Base-by-base conservation (phyloP, 1,284 basidiomycete species). In the Leccinum pachyderme region DNA sequence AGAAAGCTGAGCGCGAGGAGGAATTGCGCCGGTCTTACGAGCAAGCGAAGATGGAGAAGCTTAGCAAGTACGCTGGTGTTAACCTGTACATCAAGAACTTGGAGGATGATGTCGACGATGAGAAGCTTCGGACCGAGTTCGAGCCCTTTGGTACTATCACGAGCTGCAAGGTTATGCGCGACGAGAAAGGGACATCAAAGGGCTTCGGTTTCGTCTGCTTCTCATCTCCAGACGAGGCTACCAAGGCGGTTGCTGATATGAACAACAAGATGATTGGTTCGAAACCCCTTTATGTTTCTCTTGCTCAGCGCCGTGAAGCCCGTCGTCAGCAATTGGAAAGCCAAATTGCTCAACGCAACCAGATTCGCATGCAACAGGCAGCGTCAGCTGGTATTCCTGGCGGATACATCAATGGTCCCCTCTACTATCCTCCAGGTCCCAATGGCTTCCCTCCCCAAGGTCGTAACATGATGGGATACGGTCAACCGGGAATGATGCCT, bases 251-350 rank as follows among this genome's bases (percentile, higher is more conserved):
- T 61, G 93, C 94, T 54, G 97, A 99, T 81, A 98, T 99, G 95
- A 99, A 99, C 84, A 98, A 98, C 84, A 98, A 98, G 82, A 99
- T 99, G 91, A 93, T 99, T 70, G 95, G 96, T 63, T 86, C 91
- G 69, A 99, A 99, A 78, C 97, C 97, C 52, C 87, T 99, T 67
- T 99, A 99, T 74, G 97, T 99, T 71, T 96, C 96, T 52, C 87
- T 98, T 59, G 97, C 97, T 64, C 97, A 99, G 76, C 94, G 96
- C 67, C 95, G 96, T 66, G 97, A 99, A 71, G 93, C 96, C 65
- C 92, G 97, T 71, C 87, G 96, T 69, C 97, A 99, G 77, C 96
- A 99, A 75, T 85, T 99, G 67, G 97, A 99, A 81, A 95, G 92
- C 68, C 97, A 99, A 81, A 95, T 97, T 69, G 92, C 92, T 61